phyloP scores from a whole-genome alignment of 2,329 filamentous ascomycete species.

The Colletotrichum falcatum region DNA sequence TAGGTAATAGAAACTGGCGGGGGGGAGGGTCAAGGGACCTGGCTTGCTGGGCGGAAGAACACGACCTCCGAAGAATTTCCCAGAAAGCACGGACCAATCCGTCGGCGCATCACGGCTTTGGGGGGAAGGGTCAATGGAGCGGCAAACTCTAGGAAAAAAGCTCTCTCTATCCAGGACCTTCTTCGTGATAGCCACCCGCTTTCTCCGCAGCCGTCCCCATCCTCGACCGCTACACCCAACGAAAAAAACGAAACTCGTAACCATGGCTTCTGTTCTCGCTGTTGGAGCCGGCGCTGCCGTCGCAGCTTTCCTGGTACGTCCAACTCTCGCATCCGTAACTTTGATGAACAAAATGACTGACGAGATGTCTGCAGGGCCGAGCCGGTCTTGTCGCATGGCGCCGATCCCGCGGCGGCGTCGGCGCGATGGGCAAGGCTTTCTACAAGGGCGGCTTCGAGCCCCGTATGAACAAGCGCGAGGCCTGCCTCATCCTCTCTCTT shows the following conservation, averaged over 20 bases:
- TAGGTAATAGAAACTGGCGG: constrained; percentile 2
- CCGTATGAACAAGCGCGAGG: constrained; percentile 93
- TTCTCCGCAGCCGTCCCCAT: constrained; percentile 20
- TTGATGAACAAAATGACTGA: constrained; percentile 38
- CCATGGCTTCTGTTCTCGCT: constrained; percentile 59
- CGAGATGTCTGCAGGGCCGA: constrained; percentile 73
- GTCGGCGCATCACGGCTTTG: constrained; percentile 21
- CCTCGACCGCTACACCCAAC: constrained; percentile 1
- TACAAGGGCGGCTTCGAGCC: constrained; percentile 99
- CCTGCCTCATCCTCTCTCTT: constrained; percentile 88
- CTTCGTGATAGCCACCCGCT: constrained; percentile 20
- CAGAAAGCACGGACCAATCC: constrained; percentile 6
- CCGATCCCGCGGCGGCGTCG: constrained; percentile 81
- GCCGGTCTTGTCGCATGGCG: constrained; percentile 91
- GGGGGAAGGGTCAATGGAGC: not conserved
- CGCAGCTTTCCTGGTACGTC: constrained; percentile 64
- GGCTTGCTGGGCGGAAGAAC: constrained; percentile 16
- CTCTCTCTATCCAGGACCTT: constrained; percentile 5
- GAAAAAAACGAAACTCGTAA: constrained; percentile 19
- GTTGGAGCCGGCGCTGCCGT: constrained; percentile 62
- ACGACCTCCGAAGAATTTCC: not conserved
- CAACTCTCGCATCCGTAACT: not conserved
- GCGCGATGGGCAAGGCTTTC: constrained; percentile 87
- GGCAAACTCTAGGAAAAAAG: constrained; percentile 23
- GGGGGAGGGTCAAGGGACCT: not conserved